Base-by-base conservation (phyloP, 345 rosid genomes). In the Noccaea bulbosa region DNA sequence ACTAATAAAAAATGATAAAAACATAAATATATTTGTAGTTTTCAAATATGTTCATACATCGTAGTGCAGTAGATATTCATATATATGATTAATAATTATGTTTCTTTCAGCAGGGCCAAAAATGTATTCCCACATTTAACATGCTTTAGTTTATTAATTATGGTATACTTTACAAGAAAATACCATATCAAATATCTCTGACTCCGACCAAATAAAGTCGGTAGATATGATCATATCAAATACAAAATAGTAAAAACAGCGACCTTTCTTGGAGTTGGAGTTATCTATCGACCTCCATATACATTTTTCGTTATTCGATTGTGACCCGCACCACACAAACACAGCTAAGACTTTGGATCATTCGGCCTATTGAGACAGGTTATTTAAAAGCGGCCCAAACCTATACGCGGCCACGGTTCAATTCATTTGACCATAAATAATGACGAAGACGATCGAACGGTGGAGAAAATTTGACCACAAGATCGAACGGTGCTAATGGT, bases 211-310 rank as follows among this genome's bases (percentile, higher is more conserved):
- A 32, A 53, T 61, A 35, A 30, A 53, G 78, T 75, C 78, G 52
- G 78, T 68, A 68, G 56, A 64, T 45, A 68, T 60, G 69, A 60
- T 61, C 37, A 52, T 44, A 6, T 44, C 56, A 60, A 57, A 44
- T 52, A 54, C 57, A 67, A 52, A 51, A 59, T 51, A 22, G 41
- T 52, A 74, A 50, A 11, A 14, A 8, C 22, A 14, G 8, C 22
- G 48, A 51, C 24, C 35, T 59, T 67, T 59, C 62, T 14, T 50
- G 15, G 61, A 74, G 34, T 59, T 74, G 73, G 78, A 74, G 49
- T 67, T 74, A 67, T 67, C 73, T 74, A 67, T 74, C 73, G 53
- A 74, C 65, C 63, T 51, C 69, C n/a, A 47, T 68, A 60, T 68
- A 75, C 74, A 62, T 45, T 68, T 61, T 68, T 52, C n/a, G 59